Base-by-base conservation (phyloP, 2,329 filamentous ascomycete genomes). In the Onygenales sp. region DNA sequence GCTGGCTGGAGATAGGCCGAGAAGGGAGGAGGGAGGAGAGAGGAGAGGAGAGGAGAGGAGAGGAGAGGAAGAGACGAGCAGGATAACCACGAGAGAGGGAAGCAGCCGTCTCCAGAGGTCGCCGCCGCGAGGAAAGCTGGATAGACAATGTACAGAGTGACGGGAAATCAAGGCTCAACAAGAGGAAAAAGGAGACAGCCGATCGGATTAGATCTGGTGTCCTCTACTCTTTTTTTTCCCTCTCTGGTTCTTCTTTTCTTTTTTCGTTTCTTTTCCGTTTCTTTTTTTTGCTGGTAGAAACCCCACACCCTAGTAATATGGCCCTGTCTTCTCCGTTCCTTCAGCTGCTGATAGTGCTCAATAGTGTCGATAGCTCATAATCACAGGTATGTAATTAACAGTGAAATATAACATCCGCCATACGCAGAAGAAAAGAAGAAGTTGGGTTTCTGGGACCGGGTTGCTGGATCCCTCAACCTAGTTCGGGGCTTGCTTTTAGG, bases 71-170 rank as follows among this genome's bases (percentile, higher is more conserved):
- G 60, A 57, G 55, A 62, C 54, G 49, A 58, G 47, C 55, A 56
- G 53, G 56, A 56, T 53, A 54, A 52, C 60, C 56, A 60, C 56
- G 56, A 59, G 57, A 55, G 57, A 56, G 46, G 52, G 55, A 57
- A 54, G 51, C 54, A 57, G 56, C 53, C 59, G 62, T 52, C 57
- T 58, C 57, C 56, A 53, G 53, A 54, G 56, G 54, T 27, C 21
- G 21, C 21, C 21, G 21, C 21, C 21, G 21, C 21, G 3, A 27
- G 21, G 21, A 27, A 27, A 27, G 21, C 21, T 27, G 21, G 21
- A 27, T 61, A 55, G 58, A 61, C 56, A 58, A 59, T 58, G 57
- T 56, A 58, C 55, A 57, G 55, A 56, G 51, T 53, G 52, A 54
- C 55, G 51, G 53, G 39, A 54, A 44, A 52, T 53, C 14, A 43